Percentiles rank a stretch among this genome's conserved stretches.
Evolutionary conservation across 305 asterid genomes (phyloP).

Genomic region (Solanum chacoense): DNA sequence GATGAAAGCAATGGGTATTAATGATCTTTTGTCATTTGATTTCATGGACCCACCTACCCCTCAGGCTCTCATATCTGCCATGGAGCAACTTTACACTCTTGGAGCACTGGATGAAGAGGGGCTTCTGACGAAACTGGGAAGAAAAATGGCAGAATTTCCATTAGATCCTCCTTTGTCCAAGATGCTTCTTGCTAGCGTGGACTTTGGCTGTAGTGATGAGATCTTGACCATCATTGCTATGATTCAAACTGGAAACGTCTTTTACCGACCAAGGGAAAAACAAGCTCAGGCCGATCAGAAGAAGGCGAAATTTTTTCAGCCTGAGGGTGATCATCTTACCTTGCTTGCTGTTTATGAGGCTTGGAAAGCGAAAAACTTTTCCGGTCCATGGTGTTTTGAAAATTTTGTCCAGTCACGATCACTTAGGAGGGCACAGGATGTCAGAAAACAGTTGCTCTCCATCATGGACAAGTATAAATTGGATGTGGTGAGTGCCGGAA

Average conservation of each 20-base stretch:
- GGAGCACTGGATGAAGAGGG: conserved; percentile 93
- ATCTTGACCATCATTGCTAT: conserved; percentile 79
- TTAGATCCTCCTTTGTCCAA: conserved; percentile 84
- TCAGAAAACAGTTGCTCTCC: conserved; percentile 74
- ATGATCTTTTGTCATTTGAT: conserved; percentile 71
- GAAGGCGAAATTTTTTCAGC: conserved; percentile 77
- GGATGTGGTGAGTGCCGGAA: conserved; percentile 77
- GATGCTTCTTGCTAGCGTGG: conserved; percentile 90
- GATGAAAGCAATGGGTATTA: conserved; percentile 86
- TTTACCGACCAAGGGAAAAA: conserved; percentile 80
- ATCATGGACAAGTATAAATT: conserved; percentile 90
- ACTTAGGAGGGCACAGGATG: conserved; percentile 78
- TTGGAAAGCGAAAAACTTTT: conserved; percentile 82
- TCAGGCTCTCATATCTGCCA: conserved; percentile 80
- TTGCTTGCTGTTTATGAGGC: conserved; percentile 86
- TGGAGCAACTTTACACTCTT: conserved; percentile 80
- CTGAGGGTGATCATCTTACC: conserved; percentile 86
- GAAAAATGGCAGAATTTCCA: conserved; percentile 93
- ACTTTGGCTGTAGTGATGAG: conserved; percentile 91
- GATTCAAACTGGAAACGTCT: conserved; percentile 77
- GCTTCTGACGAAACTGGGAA: conserved; percentile 72
- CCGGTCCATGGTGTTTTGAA: conserved; percentile 86
- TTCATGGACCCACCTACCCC: conserved; percentile 96
- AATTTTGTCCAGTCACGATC: conserved; percentile 81
- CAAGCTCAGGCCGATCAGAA: conserved; percentile 84